These are phyloP conservation scores for Chlorella sorokiniana DNA, from an alignment of 139 green algal genomes.

Conservation along the genomic window DNA sequence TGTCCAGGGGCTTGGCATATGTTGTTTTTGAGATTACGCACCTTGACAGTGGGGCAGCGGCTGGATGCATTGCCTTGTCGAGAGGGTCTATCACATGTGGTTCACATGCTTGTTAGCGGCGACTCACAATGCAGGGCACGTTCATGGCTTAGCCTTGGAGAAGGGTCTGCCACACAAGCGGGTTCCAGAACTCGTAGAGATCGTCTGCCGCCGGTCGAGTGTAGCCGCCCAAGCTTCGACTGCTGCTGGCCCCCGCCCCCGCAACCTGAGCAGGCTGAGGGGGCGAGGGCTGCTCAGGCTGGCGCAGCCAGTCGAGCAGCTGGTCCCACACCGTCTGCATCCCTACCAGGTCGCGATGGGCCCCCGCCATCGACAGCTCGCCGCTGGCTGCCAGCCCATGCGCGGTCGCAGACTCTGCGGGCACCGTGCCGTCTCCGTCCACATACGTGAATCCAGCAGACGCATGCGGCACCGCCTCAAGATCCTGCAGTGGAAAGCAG, in stretches of 20 bases:
- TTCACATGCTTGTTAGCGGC: no score
- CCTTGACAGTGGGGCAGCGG: no score
- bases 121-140: no score
- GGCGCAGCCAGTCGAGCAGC: constrained; percentile 3
- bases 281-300: not conserved
- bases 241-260: not conserved
- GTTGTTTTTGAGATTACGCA: no score
- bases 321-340: not conserved
- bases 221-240: not conserved
- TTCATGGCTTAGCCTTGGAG: no score
- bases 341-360: constrained; percentile 9
- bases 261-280: no score
- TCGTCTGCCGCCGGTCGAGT: no score
- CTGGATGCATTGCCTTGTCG: no score
- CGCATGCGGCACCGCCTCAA: constrained; percentile 6
- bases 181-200: not conserved
- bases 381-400: not conserved
- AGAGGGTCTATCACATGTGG: no score
- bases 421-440: constrained; percentile 26
- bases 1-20: no score
- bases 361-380: not conserved
- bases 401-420: constrained; percentile 12
- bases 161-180: not conserved
- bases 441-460: constrained; percentile 18
- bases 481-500: not conserved